Percentiles rank a stretch among this genome's conserved stretches.
Conservation (phyloP, 2,329 filamentous ascomycete species). For the Penicillium sp. region DNA sequence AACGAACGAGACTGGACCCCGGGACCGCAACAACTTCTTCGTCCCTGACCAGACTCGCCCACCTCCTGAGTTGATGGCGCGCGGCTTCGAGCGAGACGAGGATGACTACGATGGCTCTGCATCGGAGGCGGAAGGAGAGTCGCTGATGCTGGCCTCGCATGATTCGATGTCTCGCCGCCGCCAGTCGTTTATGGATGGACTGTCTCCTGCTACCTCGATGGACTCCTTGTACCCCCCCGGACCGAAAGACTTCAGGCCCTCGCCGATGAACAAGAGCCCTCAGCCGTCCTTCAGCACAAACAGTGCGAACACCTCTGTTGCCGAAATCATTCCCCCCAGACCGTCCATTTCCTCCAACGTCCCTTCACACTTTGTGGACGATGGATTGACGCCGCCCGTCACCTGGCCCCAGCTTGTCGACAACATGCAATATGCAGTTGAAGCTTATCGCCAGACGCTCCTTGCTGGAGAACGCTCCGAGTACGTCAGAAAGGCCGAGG, state of each 20-base stretch:
- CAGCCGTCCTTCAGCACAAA: slow-evolving; percentile 37
- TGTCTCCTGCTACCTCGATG: slow-evolving; percentile 87
- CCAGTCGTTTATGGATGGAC: slow-evolving; percentile 65
- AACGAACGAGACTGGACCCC: slow-evolving; percentile 75
- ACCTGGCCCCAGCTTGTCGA: slow-evolving; percentile 88
- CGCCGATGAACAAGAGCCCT: slow-evolving; percentile 18
- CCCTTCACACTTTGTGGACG: slow-evolving; percentile 85
- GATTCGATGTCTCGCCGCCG: slow-evolving; percentile 66
- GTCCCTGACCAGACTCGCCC: slow-evolving; percentile 88
- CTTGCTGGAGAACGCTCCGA: slow-evolving; percentile 78
- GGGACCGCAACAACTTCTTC: slow-evolving; percentile 82
- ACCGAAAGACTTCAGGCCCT: slow-evolving; percentile 51
- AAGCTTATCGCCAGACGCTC: slow-evolving; percentile 87
- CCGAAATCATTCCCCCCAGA: slow-evolving; percentile 46
- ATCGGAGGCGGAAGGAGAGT: slow-evolving; percentile 78
- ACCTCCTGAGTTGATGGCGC: slow-evolving; percentile 85
- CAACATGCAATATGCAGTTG: slow-evolving; percentile 89
- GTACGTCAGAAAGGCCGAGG: slow-evolving; percentile 91
- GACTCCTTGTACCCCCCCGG: slow-evolving; percentile 79
- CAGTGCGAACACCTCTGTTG: slow-evolving; percentile 55
- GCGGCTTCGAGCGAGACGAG: slow-evolving; percentile 77
- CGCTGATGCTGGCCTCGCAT: slow-evolving; percentile 65
- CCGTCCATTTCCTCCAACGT: slow-evolving; percentile 52
- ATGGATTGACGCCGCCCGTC: slow-evolving; percentile 73
- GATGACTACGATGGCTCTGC: slow-evolving; percentile 92